Base-by-base conservation (phyloP, 371 early-diverging fungal species). In the Mucor lusitanicus region DNA sequence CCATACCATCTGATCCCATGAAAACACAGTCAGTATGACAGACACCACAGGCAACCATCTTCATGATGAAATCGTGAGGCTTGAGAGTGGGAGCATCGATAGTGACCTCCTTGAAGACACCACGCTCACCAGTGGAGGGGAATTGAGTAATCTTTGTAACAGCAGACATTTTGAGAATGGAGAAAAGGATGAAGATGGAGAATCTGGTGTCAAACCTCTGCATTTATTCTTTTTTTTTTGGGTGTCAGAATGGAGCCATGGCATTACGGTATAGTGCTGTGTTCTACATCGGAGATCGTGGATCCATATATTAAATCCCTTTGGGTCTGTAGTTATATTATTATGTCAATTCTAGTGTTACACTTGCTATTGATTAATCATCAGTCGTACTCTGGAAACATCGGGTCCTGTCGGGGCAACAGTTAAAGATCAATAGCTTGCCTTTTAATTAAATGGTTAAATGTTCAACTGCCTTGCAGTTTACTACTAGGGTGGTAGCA, bases 11-110 rank as follows among this genome's bases (percentile, higher is more conserved):
- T 40, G 58, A 60, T 23, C 71, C 61, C 25, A 81, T 73, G 40
- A 65, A 78, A 23, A 70, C 56, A 53, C 72, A 70, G 37, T 85
- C 87, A 11, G 85, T 84, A 63, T 76, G 81, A 66, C 88, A 88
- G 9, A 88, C 80, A 48, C 86, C 82, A 57, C 85, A 87, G 28
- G 85, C 81, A 57, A 73, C 55, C 37, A 87, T 78, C 42, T 86
- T 78, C 55, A 87, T 66, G 0, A 74, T 69, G 1, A 82, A 76
- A 53, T 71, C 74, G 44, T 64, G 56, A 17, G 59, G 63, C 6
- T 59, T 61, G 4, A 73, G 50, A 0, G 64, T 32, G 33, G 68
- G 68, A 6, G 55, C 66, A 4, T 74, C 68, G 13, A 71, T 50
- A 2, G 61, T 60, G 6, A 61, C 57, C 48, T 72, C 56, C 11